These are phyloP conservation scores for Calonectria fujianensis DNA, from an alignment of 2,329 filamentous ascomycete species.

Conservation along the genomic window DNA sequence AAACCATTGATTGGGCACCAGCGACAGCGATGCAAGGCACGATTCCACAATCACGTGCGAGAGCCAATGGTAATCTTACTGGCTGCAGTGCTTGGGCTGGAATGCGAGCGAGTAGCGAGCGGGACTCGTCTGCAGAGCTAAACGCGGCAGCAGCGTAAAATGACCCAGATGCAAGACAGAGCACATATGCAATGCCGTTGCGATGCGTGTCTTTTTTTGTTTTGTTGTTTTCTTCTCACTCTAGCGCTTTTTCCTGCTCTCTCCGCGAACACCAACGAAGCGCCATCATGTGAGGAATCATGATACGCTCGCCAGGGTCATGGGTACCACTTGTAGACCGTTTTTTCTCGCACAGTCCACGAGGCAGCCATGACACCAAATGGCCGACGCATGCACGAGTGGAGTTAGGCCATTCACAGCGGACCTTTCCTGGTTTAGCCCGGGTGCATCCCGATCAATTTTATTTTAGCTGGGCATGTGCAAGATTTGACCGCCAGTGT, in stretches of 20 bases:
- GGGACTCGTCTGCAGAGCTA: slow-evolving; percentile 2
- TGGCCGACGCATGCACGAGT: not conserved
- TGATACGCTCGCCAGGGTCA: not conserved
- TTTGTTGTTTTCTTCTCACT: not conserved
- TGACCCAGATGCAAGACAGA: not conserved
- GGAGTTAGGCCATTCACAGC: not conserved
- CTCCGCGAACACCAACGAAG: not conserved
- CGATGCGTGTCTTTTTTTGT: not conserved
- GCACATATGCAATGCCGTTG: slow-evolving; percentile 3
- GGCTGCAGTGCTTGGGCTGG: slow-evolving; percentile 11
- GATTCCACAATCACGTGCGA: not conserved
- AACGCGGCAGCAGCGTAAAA: slow-evolving; percentile 7
- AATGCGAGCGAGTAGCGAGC: slow-evolving; percentile 10
- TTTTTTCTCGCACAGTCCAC: slow-evolving; percentile 21
- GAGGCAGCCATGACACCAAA: slow-evolving; percentile 13
- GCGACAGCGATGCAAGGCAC: not conserved
- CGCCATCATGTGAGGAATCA: slow-evolving; percentile 9
- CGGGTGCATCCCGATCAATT: not conserved
- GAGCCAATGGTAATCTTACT: not conserved
- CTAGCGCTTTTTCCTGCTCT: not conserved
- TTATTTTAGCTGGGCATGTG: slow-evolving; percentile 2
- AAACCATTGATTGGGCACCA: not conserved
- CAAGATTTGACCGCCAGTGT: slow-evolving; percentile 19
- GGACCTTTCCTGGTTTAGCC: not conserved
- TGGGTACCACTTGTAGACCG: slow-evolving; percentile 17